Base-by-base conservation (phyloP, 306 rosid species). In the Cyamopsis tetragonoloba region DNA sequence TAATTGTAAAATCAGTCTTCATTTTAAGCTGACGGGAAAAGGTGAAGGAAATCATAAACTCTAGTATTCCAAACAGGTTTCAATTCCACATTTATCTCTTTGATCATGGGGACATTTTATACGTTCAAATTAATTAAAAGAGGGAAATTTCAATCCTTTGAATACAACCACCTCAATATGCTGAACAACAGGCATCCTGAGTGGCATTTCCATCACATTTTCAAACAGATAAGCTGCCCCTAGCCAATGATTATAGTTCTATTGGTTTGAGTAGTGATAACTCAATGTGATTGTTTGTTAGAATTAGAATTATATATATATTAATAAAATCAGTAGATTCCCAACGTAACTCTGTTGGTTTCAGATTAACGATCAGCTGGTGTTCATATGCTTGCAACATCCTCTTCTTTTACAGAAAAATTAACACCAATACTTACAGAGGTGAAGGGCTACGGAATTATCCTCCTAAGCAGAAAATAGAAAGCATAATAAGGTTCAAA, bases 341-440 rank as follows among this genome's bases (percentile, higher is more conserved):
- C 43, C 15, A 13, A 51, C 57, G 27, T 13, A 19, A 51, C 7
- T 1, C 44, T 28, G 50, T 23, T 23, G n/a, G 12, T 31, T 50
- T 35, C 19, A 72, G 65, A 17, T 77, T 57, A 47, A 35, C 54
- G 35, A 59, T 58, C 48, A 35, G 73, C 38, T 6, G 68, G 42
- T 43, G 48, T 34, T 62, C 43, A 22, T 60, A 32, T 26, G 31
- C 22, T 8, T 48, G 54, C 31, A 32, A 60, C 28, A 62, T 53
- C 19, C 56, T 47, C 26, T 17, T 56, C 35, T 22, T 3, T 49
- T 23, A 46, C 37, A 26, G 34, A 31, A 46, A 4, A 64, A 30
- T 66, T 43, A 39, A 53, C 23, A 31, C 20, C 44, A 9, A 56
- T 31, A 56, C 34, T 43, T 34, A n/a, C n/a, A 23, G 44, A 66